Base-by-base conservation (phyloP, 2,329 filamentous ascomycete species). In the Cytospora mali region DNA sequence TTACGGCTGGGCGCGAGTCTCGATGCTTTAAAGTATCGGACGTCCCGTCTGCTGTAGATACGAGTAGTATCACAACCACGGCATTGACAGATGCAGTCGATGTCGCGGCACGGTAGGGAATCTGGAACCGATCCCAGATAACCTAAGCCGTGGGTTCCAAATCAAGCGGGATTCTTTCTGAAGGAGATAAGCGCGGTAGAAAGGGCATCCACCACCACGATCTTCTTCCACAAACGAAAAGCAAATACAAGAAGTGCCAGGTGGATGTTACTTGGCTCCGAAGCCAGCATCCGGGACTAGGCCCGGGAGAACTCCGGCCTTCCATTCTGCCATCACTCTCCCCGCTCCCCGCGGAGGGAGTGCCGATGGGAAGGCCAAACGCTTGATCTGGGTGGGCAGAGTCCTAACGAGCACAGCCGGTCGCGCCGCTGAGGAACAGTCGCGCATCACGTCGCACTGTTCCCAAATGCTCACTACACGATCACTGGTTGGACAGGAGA, bases 131-230 rank as follows among this genome's bases (percentile, higher is more conserved):
- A 63, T 63, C 42, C 18, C 42, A 54, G 27, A 54, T 28, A 28
- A 21, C 50, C 31, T 14, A 13, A 16, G n/a, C 52, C 48, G 53
- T 39, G 62, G 33, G 58, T 61, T 52, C 58, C 53, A 39, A 33
- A 68, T 69, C 70, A 70, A 68, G 72, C 74, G 74, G 76, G 76
- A 71, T 76, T 75, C 75, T 80, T 80, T 82, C 80, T 82, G 80
- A 82, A 82, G 79, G 80, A 79, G 81, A 82, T 71, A 84, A 82
- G 79, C 80, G 81, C 78, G 81, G 82, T 83, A 83, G 79, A 81
- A 81, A 79, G 67, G 76, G 75, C 69, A 70, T 63, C 73, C 76
- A 73, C 75, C 71, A 39, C 21, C 48, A 18, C 61, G 67, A 55
- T 66, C 62, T 64, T 62, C 55, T 58, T 64, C 49, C 52, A 46